Conservation (phyloP, 768 basidiomycete genomes). For the Gyrodon lividus region DNA sequence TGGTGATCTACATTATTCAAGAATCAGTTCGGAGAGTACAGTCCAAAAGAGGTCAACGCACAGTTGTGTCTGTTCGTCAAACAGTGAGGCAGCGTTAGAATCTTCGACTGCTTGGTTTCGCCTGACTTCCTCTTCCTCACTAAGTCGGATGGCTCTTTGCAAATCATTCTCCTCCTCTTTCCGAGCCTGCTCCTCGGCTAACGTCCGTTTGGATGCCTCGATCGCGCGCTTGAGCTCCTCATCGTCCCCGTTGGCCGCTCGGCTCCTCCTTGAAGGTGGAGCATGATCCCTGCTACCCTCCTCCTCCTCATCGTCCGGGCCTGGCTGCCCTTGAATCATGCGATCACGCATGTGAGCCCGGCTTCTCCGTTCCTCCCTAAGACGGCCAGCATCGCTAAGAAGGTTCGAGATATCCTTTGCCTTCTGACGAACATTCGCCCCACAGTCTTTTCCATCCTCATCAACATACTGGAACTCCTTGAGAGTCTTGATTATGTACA, state of each 20-base stretch:
- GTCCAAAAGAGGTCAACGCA: constrained; percentile 37
- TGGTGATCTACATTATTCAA: constrained; percentile 24
- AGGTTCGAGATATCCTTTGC: constrained; percentile 98
- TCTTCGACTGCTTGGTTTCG: constrained; percentile 70
- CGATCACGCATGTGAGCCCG: constrained; percentile 93
- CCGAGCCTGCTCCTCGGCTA: constrained; percentile 65
- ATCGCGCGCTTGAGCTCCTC: constrained; percentile 86
- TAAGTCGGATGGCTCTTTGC: constrained; percentile 76
- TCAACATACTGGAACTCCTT: constrained; percentile 98
- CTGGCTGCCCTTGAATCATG: constrained; percentile 68
- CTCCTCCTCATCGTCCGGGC: constrained; percentile 35
- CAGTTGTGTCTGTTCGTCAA: constrained; percentile 85
- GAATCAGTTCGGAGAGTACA: constrained; percentile 5
- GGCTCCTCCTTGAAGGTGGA: constrained; percentile 20
- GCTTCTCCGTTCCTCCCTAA: constrained; percentile 80
- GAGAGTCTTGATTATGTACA: constrained; percentile 97
- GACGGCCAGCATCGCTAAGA: constrained; percentile 78
- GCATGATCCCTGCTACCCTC: constrained; percentile 8
- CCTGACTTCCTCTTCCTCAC: constrained; percentile 86
- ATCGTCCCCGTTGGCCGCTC: constrained; percentile 53
- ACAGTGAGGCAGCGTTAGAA: constrained; percentile 70
- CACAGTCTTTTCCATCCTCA: constrained; percentile 95
- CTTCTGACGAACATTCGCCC: constrained; percentile 96
- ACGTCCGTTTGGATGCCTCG: constrained; percentile 79
- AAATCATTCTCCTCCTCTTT: constrained; percentile 80